Evolutionary conservation across 805 yeast genomes (phyloP), one percentile per base, ranked within the genome.

Genomic region (Danielia reshetovae): DNA sequence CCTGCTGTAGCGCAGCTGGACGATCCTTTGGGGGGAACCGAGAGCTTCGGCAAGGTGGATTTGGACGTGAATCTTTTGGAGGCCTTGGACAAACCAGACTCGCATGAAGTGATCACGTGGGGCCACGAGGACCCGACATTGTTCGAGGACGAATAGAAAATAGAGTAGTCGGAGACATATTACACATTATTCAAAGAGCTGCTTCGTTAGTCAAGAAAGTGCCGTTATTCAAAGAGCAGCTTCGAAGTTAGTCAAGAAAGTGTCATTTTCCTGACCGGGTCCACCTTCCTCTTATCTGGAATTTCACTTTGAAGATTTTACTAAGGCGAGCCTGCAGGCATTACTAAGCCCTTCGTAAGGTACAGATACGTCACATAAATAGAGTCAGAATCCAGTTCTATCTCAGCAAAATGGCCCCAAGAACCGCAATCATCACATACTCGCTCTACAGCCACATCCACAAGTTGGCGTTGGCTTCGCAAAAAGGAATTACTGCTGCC

Each of bases 401-500:
- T n/a, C 22, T 19, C 7, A 7, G 9, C 9, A 49, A 28, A 46
- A 55, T 57, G 60, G 63, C 65, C 32, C 65, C 60, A 36, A 62
- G 54, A 49, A 55, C 63, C 39, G 72, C 72, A 34, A 64, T 66
- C 34, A 58, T 66, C 49, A 62, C 60, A 37, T 88, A 86, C 72
- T 81, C 96, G 17, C 67, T 79, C 27, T 86, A 82, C 65, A 88
- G 86, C 42, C 96, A 87, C 62, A 65, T 85, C 46, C 74, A 74
- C 41, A 59, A 68, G 22, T 54, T 88, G 52, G 93, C 96, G 29
- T 73, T 75, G 57, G 71, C 78, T 24, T 76, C 77, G 46, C 71
- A 79, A 55, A 68, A 69, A 45, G 96, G 95, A 49, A 67, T 85
- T 41, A 75, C 73, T 52, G 57, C 75, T 17, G 79, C 88, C 9